Evolutionary conservation across 2,329 filamentous ascomycete genomes (phyloP), one percentile per base, ranked within the genome.

Genomic region (Aspergillus sp.): DNA sequence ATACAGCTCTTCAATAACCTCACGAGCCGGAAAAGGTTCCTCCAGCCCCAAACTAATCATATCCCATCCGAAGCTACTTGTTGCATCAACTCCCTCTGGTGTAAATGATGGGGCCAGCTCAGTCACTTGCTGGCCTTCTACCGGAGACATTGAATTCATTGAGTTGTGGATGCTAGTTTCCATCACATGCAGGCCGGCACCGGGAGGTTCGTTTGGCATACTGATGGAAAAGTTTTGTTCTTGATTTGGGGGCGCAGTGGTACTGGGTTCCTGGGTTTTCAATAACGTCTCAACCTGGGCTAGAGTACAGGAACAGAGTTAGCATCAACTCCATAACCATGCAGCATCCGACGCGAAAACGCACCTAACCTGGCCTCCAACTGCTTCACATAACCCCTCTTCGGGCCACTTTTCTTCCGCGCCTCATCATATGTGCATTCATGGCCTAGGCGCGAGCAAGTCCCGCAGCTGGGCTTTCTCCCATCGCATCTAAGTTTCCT

Each of bases 221-320:
- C 61, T 41, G 47, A 48, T 51, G 33, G 57, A 56, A 54, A 68
- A 68, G 17, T 58, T 52, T 55, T 63, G 67, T 7, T 64, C 66
- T 55, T 68, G 66, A 43, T 52, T 78, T 48, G 56, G 65, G 5
- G 60, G 31, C 6, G 71, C 40, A 27, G n/a, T 31, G n/a, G 21
- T 58, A 31, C 65, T 64, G 4, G 82, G 75, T 54, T 91, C 89
- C 70, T 96, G 89, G 6, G 86, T 90, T 77, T 93, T 96, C 60
- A 97, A 80, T 56, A 97, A 79, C 2, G 90, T 95, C 79, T 97
- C 93, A 55, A 98, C 93, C 82, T 97, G 93, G 73, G 93, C 91
- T 96, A 64, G 64, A 68, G 14, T 40, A 23, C 47, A 33, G 45
- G 21, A 56, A 31, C 12, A 40, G 54, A 39, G 46, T 68, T 52